Conservation (phyloP, 768 basidiomycete genomes). For the Tulasnella sp. region DNA sequence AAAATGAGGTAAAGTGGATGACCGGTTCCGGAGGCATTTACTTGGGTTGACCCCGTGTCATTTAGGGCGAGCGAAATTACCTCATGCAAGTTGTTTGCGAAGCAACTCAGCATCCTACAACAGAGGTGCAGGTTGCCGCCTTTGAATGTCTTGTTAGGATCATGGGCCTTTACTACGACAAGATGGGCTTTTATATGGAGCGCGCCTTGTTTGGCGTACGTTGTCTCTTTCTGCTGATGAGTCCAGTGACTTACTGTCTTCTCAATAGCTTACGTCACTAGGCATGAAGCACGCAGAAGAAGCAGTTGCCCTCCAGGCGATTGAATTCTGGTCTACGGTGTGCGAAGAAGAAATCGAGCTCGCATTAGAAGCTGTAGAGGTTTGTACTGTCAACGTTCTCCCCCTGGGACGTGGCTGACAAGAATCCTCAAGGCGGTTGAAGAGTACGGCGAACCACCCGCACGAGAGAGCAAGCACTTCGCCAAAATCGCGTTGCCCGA, state of each 20-base stretch:
- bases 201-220: slow-evolving; percentile 91
- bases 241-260: slow-evolving; percentile 19
- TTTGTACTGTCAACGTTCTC: slow-evolving; percentile 25
- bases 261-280: slow-evolving; percentile 72
- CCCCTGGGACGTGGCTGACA: slow-evolving; percentile 13
- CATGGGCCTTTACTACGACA: slow-evolving; percentile 97
- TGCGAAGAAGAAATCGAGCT: slow-evolving; percentile 96
- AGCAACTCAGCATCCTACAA: slow-evolving; percentile 75
- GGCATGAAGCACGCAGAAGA: slow-evolving; percentile 95
- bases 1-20: slow-evolving; percentile 62
- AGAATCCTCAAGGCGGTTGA: slow-evolving; percentile 39
- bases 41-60: neutral
- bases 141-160: slow-evolving; percentile 93
- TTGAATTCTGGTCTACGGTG: slow-evolving; percentile 99
- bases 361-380: slow-evolving; percentile 83
- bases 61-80: slow-evolving; percentile 94
- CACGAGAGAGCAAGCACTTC: slow-evolving; percentile 77
- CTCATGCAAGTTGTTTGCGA: slow-evolving; percentile 99
- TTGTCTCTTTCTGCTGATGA: slow-evolving; percentile 20
- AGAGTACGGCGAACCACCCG: slow-evolving; percentile 79
- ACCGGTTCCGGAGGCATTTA: neutral
- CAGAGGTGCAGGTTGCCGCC: slow-evolving; percentile 83
- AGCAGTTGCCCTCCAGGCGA: slow-evolving; percentile 84
- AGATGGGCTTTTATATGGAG: slow-evolving; percentile 99
- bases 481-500: slow-evolving; percentile 91